Percentiles rank a stretch among this genome's conserved stretches.
These are phyloP conservation scores for Aspergillus texensis DNA, from an alignment of 2,329 filamentous ascomycete genomes.

Conservation along the genomic window DNA sequence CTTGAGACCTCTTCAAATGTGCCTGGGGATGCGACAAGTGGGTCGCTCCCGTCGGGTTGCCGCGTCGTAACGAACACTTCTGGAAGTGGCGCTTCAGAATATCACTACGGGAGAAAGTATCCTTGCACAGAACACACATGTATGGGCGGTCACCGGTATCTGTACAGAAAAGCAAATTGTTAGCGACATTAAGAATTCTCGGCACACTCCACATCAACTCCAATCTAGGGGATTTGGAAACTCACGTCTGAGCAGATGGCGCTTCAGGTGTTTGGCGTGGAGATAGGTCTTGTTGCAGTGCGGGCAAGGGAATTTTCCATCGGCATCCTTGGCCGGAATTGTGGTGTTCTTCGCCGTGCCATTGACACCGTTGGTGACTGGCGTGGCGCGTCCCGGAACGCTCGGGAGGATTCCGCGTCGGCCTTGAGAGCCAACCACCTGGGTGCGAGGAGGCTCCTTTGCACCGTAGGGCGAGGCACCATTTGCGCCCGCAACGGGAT, in stretches of 20 bases:
- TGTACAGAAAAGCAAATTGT: slow-evolving; percentile 45
- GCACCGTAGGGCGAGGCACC: slow-evolving; percentile 41
- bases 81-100: slow-evolving; percentile 99
- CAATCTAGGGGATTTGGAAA: slow-evolving; percentile 31
- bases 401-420: slow-evolving; percentile 89
- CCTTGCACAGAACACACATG: slow-evolving; percentile 96
- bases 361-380: slow-evolving; percentile 64
- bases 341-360: slow-evolving; percentile 74
- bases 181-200: slow-evolving; percentile 10
- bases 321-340: slow-evolving; percentile 91
- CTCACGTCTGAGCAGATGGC: slow-evolving; percentile 94
- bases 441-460: slow-evolving; percentile 60
- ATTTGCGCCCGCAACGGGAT: slow-evolving; percentile 43
- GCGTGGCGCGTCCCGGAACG: slow-evolving; percentile 80
- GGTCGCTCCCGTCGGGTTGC: slow-evolving; percentile 91
- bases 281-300: slow-evolving; percentile 98
- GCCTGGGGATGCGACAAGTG: slow-evolving; percentile 92
- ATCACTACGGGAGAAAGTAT: slow-evolving; percentile 96
- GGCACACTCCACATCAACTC: neutral
- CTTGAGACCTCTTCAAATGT: slow-evolving; percentile 74
- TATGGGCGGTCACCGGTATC: slow-evolving; percentile 98
- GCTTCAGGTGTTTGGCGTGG: slow-evolving; percentile 95
- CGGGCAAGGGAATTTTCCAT: slow-evolving; percentile 96
- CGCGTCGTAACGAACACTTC: slow-evolving; percentile 95
- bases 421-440: slow-evolving; percentile 93